These are phyloP conservation scores for Cutaneotrichosporon sp. DNA, from an alignment of 1,284 basidiomycete species.

Conservation along the genomic window DNA sequence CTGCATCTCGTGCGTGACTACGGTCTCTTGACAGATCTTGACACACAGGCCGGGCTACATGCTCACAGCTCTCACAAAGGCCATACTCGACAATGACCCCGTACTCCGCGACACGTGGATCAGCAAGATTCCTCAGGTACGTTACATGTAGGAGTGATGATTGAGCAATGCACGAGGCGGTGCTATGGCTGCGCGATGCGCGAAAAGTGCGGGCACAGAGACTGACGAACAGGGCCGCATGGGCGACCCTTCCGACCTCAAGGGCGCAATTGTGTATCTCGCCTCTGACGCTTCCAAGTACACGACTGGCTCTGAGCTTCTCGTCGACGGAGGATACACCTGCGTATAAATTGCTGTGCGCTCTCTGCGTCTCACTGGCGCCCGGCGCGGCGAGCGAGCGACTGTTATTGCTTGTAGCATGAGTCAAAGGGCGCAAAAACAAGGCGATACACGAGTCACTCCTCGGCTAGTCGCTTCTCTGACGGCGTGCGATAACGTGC, in stretches of 20 bases:
- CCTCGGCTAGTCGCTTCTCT: no score
- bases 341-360: conserved; percentile 14
- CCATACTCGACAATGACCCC: conserved; percentile 64
- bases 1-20: conserved; percentile 38
- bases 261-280: conserved; percentile 50
- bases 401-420: neutral
- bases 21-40: neutral
- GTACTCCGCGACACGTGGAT: conserved; percentile 80
- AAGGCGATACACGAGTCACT: no score
- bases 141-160: no score
- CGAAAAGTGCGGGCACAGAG: no score
- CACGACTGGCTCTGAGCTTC: conserved; percentile 26
- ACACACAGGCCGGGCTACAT: conserved; percentile 75
- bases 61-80: conserved; percentile 77
- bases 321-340: conserved; percentile 28
- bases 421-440: no score
- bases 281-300: conserved; percentile 42
- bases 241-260: conserved; percentile 52
- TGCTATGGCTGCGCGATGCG: no score
- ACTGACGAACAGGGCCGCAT: conserved; percentile 33
- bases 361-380: no score
- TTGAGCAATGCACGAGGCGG: no score
- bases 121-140: conserved; percentile 75
- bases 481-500: no score
- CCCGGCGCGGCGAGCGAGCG: no score